Conservation (phyloP, 2,329 filamentous ascomycete genomes). For the Hypoxylon sp. region DNA sequence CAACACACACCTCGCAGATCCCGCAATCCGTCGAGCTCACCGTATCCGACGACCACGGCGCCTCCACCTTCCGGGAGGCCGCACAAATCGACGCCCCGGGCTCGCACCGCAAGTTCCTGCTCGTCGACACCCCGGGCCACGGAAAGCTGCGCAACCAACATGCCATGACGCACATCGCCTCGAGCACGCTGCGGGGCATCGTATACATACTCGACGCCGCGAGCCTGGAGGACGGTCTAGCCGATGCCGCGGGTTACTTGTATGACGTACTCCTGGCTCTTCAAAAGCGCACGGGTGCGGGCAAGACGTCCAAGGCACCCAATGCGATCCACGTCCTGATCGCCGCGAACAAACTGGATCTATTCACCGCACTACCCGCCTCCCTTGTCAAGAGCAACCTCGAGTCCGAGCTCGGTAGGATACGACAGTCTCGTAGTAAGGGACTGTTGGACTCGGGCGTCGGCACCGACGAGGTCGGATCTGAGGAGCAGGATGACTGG, state of each 20-base stretch:
- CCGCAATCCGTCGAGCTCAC: constrained; percentile 63
- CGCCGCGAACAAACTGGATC: constrained; percentile 93
- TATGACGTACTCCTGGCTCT: constrained; percentile 87
- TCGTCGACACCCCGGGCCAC: constrained; percentile 93
- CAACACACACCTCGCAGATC: constrained; percentile 65
- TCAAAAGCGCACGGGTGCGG: constrained; percentile 73
- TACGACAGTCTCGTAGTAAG: constrained; percentile 79
- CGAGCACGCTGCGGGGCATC: constrained; percentile 60
- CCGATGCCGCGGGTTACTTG: constrained; percentile 81
- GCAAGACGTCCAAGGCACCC: constrained; percentile 65
- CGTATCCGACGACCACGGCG: constrained; percentile 55
- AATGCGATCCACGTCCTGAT: constrained; percentile 77
- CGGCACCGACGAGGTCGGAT: constrained; percentile 67
- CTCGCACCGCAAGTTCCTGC: constrained; percentile 73
- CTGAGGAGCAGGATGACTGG: constrained; percentile 82
- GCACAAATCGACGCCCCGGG: constrained; percentile 65
- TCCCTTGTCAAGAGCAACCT: constrained; percentile 77
- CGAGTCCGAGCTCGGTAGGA: constrained; percentile 81
- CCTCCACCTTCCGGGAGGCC: constrained; percentile 57
- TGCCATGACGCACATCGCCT: constrained; percentile 57
- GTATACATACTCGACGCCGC: constrained; percentile 92
- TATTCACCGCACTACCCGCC: constrained; percentile 90
- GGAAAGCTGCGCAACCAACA: constrained; percentile 85
- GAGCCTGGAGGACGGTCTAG: constrained; percentile 68
- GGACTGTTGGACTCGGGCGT: constrained; percentile 84